Conservation (phyloP, 306 rosid genomes). For the Rubus parviflorus region DNA sequence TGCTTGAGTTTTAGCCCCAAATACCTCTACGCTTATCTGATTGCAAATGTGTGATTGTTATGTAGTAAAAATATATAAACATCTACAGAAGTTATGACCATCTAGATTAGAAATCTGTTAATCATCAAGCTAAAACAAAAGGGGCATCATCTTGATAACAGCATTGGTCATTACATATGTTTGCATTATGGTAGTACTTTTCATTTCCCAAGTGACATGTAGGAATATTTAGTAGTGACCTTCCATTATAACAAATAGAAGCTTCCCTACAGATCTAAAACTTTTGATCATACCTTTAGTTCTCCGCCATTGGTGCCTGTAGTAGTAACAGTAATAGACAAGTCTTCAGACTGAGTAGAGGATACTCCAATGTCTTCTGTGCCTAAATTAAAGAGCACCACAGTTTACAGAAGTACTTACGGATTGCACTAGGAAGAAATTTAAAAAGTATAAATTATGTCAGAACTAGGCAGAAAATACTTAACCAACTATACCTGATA, state of each 20-base stretch:
- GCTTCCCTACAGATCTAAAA: background rate
- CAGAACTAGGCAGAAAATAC: background rate
- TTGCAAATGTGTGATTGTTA: slow-evolving; percentile 5
- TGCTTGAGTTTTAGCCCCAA: slow-evolving; percentile 59
- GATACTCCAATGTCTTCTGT: slow-evolving; percentile 50
- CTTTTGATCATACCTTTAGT: slow-evolving; percentile 53
- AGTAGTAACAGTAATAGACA: slow-evolving; percentile 43
- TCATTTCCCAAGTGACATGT: background rate
- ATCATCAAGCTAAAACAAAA: background rate
- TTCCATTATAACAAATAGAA: background rate
- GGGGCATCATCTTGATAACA: background rate
- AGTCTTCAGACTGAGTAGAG: slow-evolving; percentile 51
- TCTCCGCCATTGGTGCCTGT: slow-evolving; percentile 39
- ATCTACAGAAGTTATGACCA: background rate
- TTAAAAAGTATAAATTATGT: background rate
- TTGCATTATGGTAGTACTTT: background rate
- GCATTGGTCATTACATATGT: background rate
- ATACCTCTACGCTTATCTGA: slow-evolving; percentile 69
- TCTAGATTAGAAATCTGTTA: background rate
- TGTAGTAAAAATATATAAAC: slow-evolving; percentile 1
- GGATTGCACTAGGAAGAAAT: background rate
- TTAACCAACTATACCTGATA: slow-evolving; percentile 47
- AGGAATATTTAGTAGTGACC: background rate
- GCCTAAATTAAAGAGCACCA: slow-evolving; percentile 12
- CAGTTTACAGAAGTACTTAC: background rate